Base-by-base conservation (phyloP, 768 basidiomycete species). In the Hypsizygus marmoreus region DNA sequence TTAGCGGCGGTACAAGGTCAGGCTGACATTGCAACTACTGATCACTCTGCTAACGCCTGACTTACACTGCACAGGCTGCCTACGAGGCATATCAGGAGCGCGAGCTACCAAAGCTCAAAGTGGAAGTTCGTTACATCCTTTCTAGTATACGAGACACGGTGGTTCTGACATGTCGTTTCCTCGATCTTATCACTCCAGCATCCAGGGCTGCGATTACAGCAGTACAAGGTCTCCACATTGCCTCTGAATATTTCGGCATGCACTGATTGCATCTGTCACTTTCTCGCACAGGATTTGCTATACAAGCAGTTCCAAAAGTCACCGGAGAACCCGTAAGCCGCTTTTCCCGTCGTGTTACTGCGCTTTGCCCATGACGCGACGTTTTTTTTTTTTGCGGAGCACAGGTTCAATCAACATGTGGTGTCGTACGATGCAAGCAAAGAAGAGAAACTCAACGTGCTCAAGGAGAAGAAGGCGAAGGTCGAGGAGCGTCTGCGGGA, bases 231-330 rank as follows among this genome's bases (percentile, higher is more conserved):
- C 49, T 44, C 45, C 51, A n/a, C 26, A 17, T 19, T 38, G 13
- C 39, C 38, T 30, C 11, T 22, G n/a, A 14, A 19, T 24, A 17
- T 23, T 29, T 10, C 16, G 31, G 11, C 11, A 3, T 30, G 37
- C 16, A 20, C 24, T 23, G n/a, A 43, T 30, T 26, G 16, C 23
- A 30, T 13, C 20, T 38, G n/a, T 43, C 40, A 40, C 42, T 25
- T 32, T 25, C 35, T 38, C 43, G 33, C 42, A 50, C 61, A 92
- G 81, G 94, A 97, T 49, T 68, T 93, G 38, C 69, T 97, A 37
- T 86, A 81, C 80, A 97, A 95, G 69, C 84, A 91, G 65, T 97
- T 97, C 82, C 91, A 97, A 66, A 97, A 97, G 66, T 86, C 90
- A 1, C 91, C 93, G 0, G 94, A 97, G 51, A 97, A 97, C 66